A percentile compares a stretch with the other conserved stretches of the same genome.
Conservation (phyloP, 345 rosid genomes). For the Camelina neglecta region DNA sequence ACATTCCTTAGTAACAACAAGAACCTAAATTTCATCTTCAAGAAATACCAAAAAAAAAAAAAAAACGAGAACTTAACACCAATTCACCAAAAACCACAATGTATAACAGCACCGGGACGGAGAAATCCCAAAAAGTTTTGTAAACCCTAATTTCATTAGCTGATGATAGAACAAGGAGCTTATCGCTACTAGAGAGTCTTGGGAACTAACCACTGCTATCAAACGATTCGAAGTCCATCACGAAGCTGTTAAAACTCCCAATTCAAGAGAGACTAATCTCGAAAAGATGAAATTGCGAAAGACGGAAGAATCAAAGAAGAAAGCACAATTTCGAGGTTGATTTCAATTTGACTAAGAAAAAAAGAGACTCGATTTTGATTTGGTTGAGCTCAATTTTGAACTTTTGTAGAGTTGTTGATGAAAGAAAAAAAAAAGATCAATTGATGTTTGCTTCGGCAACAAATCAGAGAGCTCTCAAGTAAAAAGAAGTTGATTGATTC, state of each 20-base stretch:
- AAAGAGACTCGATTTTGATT: conserved; percentile 30
- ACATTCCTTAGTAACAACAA: conserved; percentile 9
- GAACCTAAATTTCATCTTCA: conserved; percentile 1
- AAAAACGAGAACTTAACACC: conserved; percentile 5
- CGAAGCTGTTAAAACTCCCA: conserved; percentile 23
- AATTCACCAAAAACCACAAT: conserved; percentile 27
- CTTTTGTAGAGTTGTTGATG: neutral
- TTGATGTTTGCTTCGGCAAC: neutral
- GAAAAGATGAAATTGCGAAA: neutral
- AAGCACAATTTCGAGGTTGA: conserved; percentile 17
- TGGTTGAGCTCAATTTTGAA: neutral
- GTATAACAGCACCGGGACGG: neutral
- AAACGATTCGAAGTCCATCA: conserved; percentile 73
- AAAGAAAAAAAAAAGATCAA: neutral
- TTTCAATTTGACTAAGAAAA: conserved; percentile 35
- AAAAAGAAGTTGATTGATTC: conserved; percentile 19
- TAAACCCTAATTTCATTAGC: conserved; percentile 33
- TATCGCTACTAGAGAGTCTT: neutral
- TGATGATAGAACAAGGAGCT: conserved; percentile 23
- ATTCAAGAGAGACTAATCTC: neutral
- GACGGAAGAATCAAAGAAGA: conserved; percentile 17
- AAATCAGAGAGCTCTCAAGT: conserved; percentile 17
- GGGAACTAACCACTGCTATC: conserved; percentile 80
- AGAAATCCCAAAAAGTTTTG: conserved; percentile 7
- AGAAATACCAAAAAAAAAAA: conserved; percentile 7